Evolutionary conservation across 2,329 filamentous ascomycete species (phyloP).

Genomic region (Ciborinia camelliae): DNA sequence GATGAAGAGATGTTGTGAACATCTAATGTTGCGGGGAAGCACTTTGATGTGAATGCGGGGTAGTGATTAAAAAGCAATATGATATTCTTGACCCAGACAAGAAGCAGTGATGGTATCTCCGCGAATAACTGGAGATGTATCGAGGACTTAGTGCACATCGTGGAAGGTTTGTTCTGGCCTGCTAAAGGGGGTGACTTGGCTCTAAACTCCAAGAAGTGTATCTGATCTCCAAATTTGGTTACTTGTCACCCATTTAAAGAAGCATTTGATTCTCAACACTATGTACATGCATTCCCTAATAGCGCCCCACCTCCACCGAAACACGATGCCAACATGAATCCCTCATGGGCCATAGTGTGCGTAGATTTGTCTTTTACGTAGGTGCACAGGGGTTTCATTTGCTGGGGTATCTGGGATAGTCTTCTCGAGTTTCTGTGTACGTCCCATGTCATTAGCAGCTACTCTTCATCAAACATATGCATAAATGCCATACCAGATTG

Average conservation of each 20-base stretch:
- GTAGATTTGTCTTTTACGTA: slow-evolving; percentile 59
- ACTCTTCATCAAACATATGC: background rate
- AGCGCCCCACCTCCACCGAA: background rate
- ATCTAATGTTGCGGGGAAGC: background rate
- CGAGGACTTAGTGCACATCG: background rate
- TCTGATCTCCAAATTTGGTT: background rate
- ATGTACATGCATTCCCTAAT: slow-evolving; percentile 17
- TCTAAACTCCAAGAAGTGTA: background rate
- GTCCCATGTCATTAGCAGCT: background rate
- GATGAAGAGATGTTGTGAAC: background rate
- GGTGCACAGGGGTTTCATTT: slow-evolving; percentile 69
- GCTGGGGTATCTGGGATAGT: slow-evolving; percentile 70
- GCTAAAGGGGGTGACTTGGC: background rate
- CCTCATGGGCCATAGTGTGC: slow-evolving; percentile 25
- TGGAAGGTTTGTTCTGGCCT: background rate
- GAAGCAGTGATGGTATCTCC: background rate
- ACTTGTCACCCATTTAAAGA: background rate
- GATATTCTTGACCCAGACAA: background rate
- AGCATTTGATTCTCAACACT: background rate
- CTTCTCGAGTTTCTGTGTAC: slow-evolving; percentile 71
- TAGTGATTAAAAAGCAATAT: background rate
- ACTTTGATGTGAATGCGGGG: no score
- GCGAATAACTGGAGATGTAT: background rate
- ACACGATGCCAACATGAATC: background rate
- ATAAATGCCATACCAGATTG: slow-evolving; percentile 69